phyloP scores from a whole-genome alignment of 2,329 filamentous ascomycete species.

The Sarocladium oryzae region DNA sequence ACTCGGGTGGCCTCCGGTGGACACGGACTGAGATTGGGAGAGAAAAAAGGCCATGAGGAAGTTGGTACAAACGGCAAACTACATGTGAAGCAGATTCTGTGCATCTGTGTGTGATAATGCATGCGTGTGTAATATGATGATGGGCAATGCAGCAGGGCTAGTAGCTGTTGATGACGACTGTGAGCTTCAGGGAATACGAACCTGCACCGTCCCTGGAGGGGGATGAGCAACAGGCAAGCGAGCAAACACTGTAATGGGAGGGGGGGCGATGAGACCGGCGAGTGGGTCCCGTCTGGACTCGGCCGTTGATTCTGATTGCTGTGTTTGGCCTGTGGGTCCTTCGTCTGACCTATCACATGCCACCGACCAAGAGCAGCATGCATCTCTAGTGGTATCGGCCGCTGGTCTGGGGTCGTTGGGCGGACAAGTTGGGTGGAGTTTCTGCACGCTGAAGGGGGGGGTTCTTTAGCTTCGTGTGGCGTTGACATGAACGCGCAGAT shows the following conservation, averaged over 20 bases:
- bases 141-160: not conserved
- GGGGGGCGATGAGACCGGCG: not conserved
- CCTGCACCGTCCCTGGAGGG: not conserved
- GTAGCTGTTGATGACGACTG: no score
- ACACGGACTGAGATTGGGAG: not conserved
- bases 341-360: not conserved
- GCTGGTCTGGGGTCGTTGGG: constrained; percentile 5
- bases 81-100: no score
- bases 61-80: not conserved
- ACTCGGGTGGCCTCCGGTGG: not conserved
- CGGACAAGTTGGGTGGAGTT: not conserved
- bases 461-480: constrained; percentile 7
- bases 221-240: not conserved
- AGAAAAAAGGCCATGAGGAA: not conserved
- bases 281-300: not conserved
- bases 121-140: no score
- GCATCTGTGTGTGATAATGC: not conserved
- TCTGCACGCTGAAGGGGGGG: not conserved
- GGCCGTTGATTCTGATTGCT: constrained; percentile 6
- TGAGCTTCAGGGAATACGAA: not conserved
- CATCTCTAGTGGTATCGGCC: not conserved
- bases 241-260: not conserved
- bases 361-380: not conserved
- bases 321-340: constrained; percentile 5
- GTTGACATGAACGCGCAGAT: not conserved